Evolutionary conservation across 805 yeast genomes (phyloP), one percentile per base, ranked within the genome.

Genomic region (Cyberlindnera galapagoensis): DNA sequence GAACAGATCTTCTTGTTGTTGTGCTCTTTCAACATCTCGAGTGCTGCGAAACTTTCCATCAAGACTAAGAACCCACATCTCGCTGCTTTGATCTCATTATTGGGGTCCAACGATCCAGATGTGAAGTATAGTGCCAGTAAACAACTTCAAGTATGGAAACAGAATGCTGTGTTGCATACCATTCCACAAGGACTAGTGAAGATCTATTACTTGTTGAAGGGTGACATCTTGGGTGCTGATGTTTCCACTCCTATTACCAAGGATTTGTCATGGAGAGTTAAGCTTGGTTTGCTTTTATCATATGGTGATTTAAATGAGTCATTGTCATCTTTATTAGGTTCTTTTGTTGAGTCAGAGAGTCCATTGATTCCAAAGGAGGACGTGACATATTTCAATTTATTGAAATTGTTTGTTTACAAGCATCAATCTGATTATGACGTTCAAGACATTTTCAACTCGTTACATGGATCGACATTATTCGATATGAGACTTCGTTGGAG

Each of bases 61-160:
- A 59, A 67, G n/a, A 56, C 80, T 1, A 67, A 68, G 7, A 82
- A 83, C 46, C 57, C 70, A 5, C 95, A 88, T 52, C 56, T 90
- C 13, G 76, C 95, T 0, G 74, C 74, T 0, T 48, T 85, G 18
- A 54, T 90, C 9, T 69, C 95, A 0, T 59, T 82, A 26, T 52
- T 81, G 7, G 94, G 84, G 21, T 77, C 92, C 0, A 79, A 80
- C 44, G 82, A 79, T 43, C 66, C 66, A 1, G 63, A 67, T 2
- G 78, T 81, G 4, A 63, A 65, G 30, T 47, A 47, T 1, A 62
- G 74, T 32, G 88, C 96, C 0, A 42, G 50, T 6, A 54, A 55
- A 21, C 96, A 87, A 56, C 55, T 90, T 16, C 57, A 61, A 3
- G 72, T 69, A 23, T 88, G 97, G 97, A 53, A 54, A 19, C 60